Evolutionary conservation across 129 eudicot species (phyloP), one percentile per base, ranked within the genome.

Genomic region (Centella asiatica): DNA sequence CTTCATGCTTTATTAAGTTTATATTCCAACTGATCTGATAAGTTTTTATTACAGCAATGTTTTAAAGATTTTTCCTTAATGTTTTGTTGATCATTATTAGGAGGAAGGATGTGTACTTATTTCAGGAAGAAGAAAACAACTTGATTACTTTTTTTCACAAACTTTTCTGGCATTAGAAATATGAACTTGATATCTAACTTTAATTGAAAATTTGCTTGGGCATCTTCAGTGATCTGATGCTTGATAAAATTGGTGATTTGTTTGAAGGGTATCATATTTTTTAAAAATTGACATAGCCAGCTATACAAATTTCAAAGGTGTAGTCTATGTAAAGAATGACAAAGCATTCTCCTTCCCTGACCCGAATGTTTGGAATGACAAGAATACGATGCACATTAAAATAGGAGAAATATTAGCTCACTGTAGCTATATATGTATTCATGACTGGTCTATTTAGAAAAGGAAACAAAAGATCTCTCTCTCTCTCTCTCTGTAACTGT

Each of bases 1-100:
- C 5, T 42, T 5, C 45, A 58, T 58, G 29, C 13, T 58, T 58
- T 5, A 57, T 22, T 33, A n/a, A n/a, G n/a, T n/a, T n/a, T n/a
- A n/a, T n/a, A n/a, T n/a, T n/a, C n/a, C 29, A n/a, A 56, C 44
- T 56, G 44, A 32, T 56, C 6, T 31, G 24, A 56, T 56, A 56
- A 56, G 19, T 25, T 8, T 27, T 20, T 4, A 17, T 40, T 5
- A 28, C 4, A 1, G 14, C 8, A 37, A 14, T 28, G 23, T 4
- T 31, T 28, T 29, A 18, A 56, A 56, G 8, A 10, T 0, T 20
- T 12, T 59, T 57, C 14, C n/a, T 3, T 57, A 34, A 11, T 1
- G 45, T 17, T 20, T 12, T 36, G 24, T 58, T 19, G 1, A 0
- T 55, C 40, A 55, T 28, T 3, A 29, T 4, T 23, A 28, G 31